Conservation (phyloP, 495 filamentous ascomycete genomes). For the Lichina pygmaea region DNA sequence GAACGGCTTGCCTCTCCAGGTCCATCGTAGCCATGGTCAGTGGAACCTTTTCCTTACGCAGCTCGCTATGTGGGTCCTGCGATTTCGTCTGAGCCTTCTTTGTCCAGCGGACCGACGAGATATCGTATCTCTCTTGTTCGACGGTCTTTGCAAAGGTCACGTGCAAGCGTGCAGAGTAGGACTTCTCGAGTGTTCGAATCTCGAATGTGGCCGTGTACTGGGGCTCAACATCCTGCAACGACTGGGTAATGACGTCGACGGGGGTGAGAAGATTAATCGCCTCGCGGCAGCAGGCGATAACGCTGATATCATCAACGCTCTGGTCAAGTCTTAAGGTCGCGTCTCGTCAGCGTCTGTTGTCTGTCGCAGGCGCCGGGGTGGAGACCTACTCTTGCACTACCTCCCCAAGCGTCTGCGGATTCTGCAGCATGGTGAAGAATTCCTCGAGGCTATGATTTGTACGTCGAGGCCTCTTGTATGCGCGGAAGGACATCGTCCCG, state of each 20-base stretch:
- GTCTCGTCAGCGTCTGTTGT: not conserved
- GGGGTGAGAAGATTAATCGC: constrained; percentile 1
- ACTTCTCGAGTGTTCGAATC: constrained; percentile 9
- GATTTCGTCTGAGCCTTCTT: not conserved
- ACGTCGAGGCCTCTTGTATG: constrained; percentile 15
- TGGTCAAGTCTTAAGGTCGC: not conserved
- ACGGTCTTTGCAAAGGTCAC: constrained; percentile 2
- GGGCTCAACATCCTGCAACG: constrained; percentile 9
- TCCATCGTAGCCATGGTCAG: not conserved
- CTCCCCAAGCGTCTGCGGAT: not conserved
- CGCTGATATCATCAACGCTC: not conserved
- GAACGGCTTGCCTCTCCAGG: not conserved
- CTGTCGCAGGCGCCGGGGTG: not conserved
- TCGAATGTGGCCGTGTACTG: constrained; percentile 18
- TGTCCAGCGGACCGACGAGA: constrained; percentile 4
- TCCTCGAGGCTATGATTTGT: constrained; percentile 18
- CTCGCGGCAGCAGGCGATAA: not conserved
- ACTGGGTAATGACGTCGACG: constrained; percentile 1
- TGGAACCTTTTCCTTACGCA: not conserved
- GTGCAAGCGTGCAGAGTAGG: constrained; percentile 13
- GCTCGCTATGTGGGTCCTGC: not conserved
- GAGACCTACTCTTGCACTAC: not conserved
- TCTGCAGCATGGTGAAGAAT: constrained; percentile 10
- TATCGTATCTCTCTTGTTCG: constrained; percentile 2
- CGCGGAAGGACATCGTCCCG: constrained; percentile 22